A percentile compares a stretch with the other conserved stretches of the same genome.
phyloP scores from a whole-genome alignment of 2,329 filamentous ascomycete species.

The Endoconidiophora polonica region DNA sequence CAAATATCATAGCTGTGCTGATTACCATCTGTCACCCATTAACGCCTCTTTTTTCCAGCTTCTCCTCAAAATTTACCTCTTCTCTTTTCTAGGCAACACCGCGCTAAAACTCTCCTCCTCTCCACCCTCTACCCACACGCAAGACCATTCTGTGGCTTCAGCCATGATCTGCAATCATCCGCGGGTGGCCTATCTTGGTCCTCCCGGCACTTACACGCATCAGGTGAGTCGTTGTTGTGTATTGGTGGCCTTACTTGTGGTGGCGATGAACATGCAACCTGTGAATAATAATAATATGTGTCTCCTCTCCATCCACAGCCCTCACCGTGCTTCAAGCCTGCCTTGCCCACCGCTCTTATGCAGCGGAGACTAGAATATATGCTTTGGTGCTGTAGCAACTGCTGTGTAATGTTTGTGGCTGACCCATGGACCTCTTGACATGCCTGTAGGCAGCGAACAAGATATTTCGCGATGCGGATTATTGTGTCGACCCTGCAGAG shows the following conservation, averaged over 20 bases:
- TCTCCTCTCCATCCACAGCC: no score
- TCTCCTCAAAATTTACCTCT: no score
- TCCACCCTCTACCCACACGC: not conserved
- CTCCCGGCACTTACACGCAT: conserved; percentile 32
- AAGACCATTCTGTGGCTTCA: not conserved
- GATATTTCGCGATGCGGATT: conserved; percentile 31
- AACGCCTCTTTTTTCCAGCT: no score
- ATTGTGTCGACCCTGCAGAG: conserved; percentile 31
- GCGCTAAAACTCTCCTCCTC: not conserved
- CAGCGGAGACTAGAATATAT: conserved; percentile 6
- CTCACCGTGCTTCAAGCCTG: no score
- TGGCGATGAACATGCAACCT: not conserved
- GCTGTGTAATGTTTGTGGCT: conserved; percentile 11
- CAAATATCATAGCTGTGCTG: no score
- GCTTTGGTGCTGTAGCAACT: conserved; percentile 1
- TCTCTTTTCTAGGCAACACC: not conserved
- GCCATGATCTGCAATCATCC: conserved; percentile 19
- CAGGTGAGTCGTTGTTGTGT: conserved; percentile 23
- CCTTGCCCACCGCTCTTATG: no score
- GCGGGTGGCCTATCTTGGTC: conserved; percentile 33
- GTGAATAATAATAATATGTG: not conserved
- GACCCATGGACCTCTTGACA: not conserved
- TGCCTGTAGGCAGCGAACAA: conserved; percentile 26
- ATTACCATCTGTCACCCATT: no score
- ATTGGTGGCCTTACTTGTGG: no score